Evolutionary conservation across 768 basidiomycete species (phyloP).

Genomic region (Lyophyllum decastes): DNA sequence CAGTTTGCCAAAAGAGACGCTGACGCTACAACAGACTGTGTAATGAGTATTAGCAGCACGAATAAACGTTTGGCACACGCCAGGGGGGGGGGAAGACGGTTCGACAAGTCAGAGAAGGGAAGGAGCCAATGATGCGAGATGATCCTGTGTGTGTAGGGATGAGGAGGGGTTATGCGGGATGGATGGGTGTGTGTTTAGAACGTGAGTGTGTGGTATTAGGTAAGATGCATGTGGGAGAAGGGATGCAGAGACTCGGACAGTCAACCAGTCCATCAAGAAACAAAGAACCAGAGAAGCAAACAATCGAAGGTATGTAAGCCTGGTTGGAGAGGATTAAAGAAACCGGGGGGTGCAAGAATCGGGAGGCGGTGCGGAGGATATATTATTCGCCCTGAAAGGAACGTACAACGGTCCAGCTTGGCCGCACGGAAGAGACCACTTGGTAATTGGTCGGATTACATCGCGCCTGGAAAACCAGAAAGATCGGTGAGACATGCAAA

Average conservation of each 20-base stretch:
- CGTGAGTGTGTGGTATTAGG: not conserved
- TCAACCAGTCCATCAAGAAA: not conserved
- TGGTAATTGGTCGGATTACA: not conserved
- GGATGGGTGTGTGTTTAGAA: not conserved
- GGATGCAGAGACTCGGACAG: not conserved
- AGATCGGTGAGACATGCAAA: not conserved
- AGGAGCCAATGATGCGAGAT: not conserved
- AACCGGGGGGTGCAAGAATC: not conserved
- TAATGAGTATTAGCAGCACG: conserved; percentile 3
- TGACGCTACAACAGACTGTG: conserved; percentile 3
- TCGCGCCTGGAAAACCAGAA: not conserved
- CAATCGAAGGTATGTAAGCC: not conserved
- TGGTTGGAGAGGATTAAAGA: not conserved
- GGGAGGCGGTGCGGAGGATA: not conserved
- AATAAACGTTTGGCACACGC: not conserved
- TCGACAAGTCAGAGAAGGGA: too few relatives aligned
- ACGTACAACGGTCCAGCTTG: not conserved
- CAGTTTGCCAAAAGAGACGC: not conserved
- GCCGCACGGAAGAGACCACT: not conserved
- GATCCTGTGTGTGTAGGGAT: not conserved
- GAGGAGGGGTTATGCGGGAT: not conserved
- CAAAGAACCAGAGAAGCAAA: not conserved
- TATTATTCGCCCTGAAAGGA: not conserved
- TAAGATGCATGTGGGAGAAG: not conserved
- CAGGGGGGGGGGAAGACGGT: too few relatives aligned